Evolutionary conservation across 176 grass and related monocot genomes (phyloP).

Genomic region (Phoenix dactylifera): DNA sequence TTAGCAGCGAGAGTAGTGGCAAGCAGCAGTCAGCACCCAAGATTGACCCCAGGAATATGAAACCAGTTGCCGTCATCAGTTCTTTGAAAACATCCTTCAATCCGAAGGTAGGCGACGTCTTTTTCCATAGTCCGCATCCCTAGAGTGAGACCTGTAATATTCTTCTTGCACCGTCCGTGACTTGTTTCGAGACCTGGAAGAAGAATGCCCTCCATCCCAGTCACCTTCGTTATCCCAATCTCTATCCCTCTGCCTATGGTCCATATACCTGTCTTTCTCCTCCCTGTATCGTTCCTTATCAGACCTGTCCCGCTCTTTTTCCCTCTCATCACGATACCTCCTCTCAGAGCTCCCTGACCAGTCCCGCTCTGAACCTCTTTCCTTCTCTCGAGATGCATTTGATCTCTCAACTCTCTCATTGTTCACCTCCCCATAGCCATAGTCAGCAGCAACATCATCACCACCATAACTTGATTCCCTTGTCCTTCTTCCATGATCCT

Average conservation of each 20-base stretch:
- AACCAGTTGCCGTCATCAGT: not conserved
- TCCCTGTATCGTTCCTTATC: no score
- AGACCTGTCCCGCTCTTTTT: conserved; percentile 15
- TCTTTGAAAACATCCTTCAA: not conserved
- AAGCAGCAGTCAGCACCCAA: not conserved
- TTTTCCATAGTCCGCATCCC: conserved; percentile 13
- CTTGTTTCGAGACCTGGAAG: conserved; percentile 14
- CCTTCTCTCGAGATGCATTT: conserved; percentile 75
- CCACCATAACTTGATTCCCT: conserved; percentile 10
- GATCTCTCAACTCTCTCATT: conserved; percentile 1
- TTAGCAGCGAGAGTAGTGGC: not conserved
- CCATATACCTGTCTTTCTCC: conserved; percentile 41
- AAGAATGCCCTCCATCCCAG: conserved; percentile 5
- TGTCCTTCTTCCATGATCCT: conserved; percentile 4
- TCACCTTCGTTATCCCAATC: conserved; percentile 3
- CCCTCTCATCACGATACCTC: conserved; percentile 57
- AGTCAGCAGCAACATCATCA: conserved; percentile 9
- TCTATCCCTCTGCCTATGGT: conserved; percentile 26
- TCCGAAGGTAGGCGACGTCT: conserved; percentile 6
- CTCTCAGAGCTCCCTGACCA: conserved; percentile 31
- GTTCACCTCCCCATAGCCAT: conserved; percentile 12
- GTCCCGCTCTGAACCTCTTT: conserved; percentile 40
- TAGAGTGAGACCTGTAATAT: no score
- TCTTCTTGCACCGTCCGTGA: not conserved
- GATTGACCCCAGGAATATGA: not conserved